A percentile compares a stretch with the other conserved stretches of the same genome.
phyloP scores from a whole-genome alignment of 176 grass and related monocot genomes.

The Rhipidocladum racemiflorum region DNA sequence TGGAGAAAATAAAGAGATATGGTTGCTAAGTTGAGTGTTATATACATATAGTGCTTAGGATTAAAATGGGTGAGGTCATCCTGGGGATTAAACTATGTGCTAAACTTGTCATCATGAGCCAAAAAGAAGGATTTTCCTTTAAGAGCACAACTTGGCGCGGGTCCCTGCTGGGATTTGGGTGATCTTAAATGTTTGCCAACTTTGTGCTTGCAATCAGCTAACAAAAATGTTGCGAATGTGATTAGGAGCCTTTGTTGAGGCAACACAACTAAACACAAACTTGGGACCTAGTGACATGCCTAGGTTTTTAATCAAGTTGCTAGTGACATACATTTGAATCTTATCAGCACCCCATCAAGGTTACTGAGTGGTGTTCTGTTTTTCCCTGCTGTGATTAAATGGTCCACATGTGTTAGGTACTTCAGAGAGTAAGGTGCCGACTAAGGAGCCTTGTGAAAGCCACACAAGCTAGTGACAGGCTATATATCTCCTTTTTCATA shows the following conservation, averaged over 20 bases:
- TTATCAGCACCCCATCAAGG: conserved; percentile 34
- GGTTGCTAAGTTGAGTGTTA: conserved; percentile 53
- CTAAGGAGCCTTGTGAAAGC: conserved; percentile 6
- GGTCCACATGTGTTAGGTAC: conserved; percentile 26
- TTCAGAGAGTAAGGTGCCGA: background rate
- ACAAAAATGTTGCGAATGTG: conserved; percentile 43
- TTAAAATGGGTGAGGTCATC: conserved; percentile 73
- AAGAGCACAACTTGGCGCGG: conserved; percentile 73
- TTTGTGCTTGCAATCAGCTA: conserved; percentile 69
- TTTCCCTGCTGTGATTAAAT: conserved; percentile 32
- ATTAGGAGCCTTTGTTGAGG: conserved; percentile 41
- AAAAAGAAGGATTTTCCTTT: conserved; percentile 75
- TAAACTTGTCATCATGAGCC: conserved; percentile 65
- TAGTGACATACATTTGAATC: conserved; percentile 30
- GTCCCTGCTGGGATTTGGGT: conserved; percentile 62
- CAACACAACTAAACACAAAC: conserved; percentile 35
- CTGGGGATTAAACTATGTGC: conserved; percentile 47
- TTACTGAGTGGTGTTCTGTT: conserved; percentile 13
- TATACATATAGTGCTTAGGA: conserved; percentile 28
- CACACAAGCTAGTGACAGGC: conserved; percentile 6
- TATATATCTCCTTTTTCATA: conserved; percentile 30
- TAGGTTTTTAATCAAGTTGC: conserved; percentile 40
- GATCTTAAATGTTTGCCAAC: conserved; percentile 91
- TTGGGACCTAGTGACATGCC: conserved; percentile 36
- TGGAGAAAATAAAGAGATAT: conserved; percentile 50